Base-by-base conservation (phyloP, 805 yeast genomes). In the Jamesozyma rosinii region DNA sequence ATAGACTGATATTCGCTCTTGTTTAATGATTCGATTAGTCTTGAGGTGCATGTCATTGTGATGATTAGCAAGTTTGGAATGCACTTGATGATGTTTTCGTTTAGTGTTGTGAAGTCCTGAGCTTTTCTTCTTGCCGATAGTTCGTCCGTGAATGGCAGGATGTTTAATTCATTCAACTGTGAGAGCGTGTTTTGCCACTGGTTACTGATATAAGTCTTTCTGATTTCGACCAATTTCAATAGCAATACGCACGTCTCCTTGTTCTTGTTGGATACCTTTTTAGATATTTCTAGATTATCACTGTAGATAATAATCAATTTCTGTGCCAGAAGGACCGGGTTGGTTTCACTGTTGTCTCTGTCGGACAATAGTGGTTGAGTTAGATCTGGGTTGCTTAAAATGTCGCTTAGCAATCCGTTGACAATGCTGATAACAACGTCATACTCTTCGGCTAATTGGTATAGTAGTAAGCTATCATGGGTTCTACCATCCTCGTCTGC, bases 401-500 rank as follows among this genome's bases (percentile, higher is more conserved):
- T 71, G 58, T 89, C 95, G 29, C 95, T 87, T 31, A 92, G 67
- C 26, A 86, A 65, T 53, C 78, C 74, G 65, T 85, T 88, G 50
- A 88, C 76, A 46, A 87, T 73, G 1, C 74, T 63, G 8, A 90
- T 74, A 13, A 87, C 97, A 26, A 83, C 79, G 57, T 83, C 83
- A 60, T 83, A 83, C 52, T 89, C 95, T 63, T 85, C 94, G 38
- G 95, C 78, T 50, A 90, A 73, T 64, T 89, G 95, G 59, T 85
- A 90, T 43, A 92, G 71, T 44, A 85, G 69, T 47, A 92, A 74
- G 17, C 96, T 85, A 57, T 92, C 97, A 48, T 81, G 77, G 13
- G 78, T 72, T 56, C 95, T 74, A 6, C 97, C 97, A 55, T 89
- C 97, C 52, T 86, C 92, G 54, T 85, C 92, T 14, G 96, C 95